These are phyloP conservation scores for Fusarium sulawesiense DNA, from an alignment of 2,329 filamentous ascomycete species.

Conservation along the genomic window DNA sequence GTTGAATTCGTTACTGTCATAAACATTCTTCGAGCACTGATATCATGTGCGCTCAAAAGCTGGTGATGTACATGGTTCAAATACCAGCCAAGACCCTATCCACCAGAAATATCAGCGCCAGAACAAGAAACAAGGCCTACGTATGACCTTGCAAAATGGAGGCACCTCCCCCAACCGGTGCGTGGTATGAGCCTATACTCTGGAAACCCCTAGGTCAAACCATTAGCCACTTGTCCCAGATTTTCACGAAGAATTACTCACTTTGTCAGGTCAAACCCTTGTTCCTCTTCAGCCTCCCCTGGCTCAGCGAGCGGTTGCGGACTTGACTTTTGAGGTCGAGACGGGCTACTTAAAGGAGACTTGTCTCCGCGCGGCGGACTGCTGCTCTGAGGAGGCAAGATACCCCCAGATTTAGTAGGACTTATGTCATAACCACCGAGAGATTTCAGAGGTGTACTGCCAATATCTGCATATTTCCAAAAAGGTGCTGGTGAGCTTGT, in stretches of 20 bases:
- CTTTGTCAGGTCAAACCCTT: conserved; percentile 70
- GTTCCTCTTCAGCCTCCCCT: conserved; percentile 58
- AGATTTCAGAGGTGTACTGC: conserved; percentile 74
- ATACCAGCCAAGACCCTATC: conserved; percentile 4
- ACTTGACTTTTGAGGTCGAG: conserved; percentile 53
- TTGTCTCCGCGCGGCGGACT: conserved; percentile 65
- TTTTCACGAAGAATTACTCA: conserved; percentile 47
- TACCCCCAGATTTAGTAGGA: conserved; percentile 63
- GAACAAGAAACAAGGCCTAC: conserved; percentile 27
- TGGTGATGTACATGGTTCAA: conserved; percentile 13
- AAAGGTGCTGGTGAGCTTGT: conserved; percentile 88
- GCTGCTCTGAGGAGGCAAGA: conserved; percentile 64
- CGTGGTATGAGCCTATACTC: conserved; percentile 72
- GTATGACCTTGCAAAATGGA: conserved; percentile 55
- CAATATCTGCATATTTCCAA: conserved; percentile 86
- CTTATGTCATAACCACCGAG: conserved; percentile 65
- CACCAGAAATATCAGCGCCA: conserved; percentile 16
- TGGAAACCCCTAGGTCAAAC: conserved; percentile 67
- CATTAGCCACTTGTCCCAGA: conserved; percentile 22
- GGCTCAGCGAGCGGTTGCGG: conserved; percentile 47
- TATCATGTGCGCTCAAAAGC: conserved; percentile 6
- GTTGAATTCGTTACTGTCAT: conserved; percentile 35
- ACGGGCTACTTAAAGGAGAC: conserved; percentile 65
- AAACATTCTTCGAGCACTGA: conserved; percentile 13
- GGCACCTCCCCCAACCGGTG: conserved; percentile 61